Evolutionary conservation across 1,284 basidiomycete species (phyloP), one percentile per base, ranked within the genome.

Genomic region (Tylopilus orsonianus): DNA sequence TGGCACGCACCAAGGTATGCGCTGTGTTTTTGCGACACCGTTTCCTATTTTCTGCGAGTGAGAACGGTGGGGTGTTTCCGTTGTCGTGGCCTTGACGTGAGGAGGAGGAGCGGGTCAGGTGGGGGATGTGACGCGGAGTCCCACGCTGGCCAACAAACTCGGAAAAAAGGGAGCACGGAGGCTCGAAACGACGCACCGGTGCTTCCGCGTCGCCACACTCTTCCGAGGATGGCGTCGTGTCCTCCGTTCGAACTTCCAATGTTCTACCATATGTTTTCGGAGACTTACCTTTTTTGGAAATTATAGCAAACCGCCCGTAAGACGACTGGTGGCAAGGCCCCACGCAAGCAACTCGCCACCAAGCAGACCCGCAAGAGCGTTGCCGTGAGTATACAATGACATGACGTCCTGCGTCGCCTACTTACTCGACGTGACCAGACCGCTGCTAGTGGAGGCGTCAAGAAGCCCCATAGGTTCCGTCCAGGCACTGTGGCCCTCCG

Each of bases 401-500:
- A 13, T 7, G 1, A 12, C 47, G 5, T 10, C 19, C 36, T 6
- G 2, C 24, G 7, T 35, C 24, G 18, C 33, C 18, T 16, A 7
- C 47, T 48, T 22, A 56, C 68, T 68, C 20, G 18, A 34, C 68
- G 67, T 77, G 48, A 69, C 29, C 75, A 65, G 62, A 50, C 74
- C 41, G 58, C 73, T 40, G 62, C 77, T 30, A 77, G 86, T 46
- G 86, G 87, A 70, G 88, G 88, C 75, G 86, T 87, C 64, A 87
- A 88, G 83, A 88, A 86, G 79, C 84, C 85, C 53, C 85, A 89
- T 73, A 79, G 75, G 43, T 78, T 78, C 73, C 69, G 75, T 38
- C 77, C 77, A 4, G 77, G 76, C 43, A 91, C 88, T 56, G 88
- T 91, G 70, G 88, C 88, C 55, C 83, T 91, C 53, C 84, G 89